Conservation (phyloP, 148 eudicot species). For the Rhododendron williamsianum region DNA sequence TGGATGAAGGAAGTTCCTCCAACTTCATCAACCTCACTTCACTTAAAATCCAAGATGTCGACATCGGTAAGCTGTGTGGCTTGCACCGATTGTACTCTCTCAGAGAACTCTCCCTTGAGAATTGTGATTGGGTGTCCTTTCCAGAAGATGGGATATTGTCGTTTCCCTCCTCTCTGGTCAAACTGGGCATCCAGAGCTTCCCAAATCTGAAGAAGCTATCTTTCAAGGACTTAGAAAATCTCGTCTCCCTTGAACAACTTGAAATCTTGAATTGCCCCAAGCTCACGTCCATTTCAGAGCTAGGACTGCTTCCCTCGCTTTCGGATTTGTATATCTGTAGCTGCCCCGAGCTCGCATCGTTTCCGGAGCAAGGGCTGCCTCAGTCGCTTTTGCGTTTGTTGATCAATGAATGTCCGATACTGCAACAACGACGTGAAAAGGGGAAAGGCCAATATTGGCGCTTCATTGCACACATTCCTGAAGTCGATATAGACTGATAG, state of each 20-base stretch:
- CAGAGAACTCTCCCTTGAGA: neutral
- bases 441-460: neutral
- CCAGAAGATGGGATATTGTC: neutral
- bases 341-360: neutral
- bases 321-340: too few relatives aligned
- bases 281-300: neutral
- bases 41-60: neutral
- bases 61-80: neutral
- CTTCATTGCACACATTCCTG: neutral
- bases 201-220: neutral
- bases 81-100: neutral
- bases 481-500: too few relatives aligned
- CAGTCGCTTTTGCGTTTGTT: neutral
- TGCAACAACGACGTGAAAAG: neutral
- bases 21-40: neutral
- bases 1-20: neutral
- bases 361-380: neutral
- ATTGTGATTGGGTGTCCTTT: neutral
- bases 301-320: neutral
- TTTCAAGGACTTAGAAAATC: neutral
- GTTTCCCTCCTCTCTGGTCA: neutral
- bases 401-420: neutral
- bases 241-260: neutral
- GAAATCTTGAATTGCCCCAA: neutral
- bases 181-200: fast-evolving